Evolutionary conservation across 2,329 filamentous ascomycete species (phyloP), one percentile per base, ranked within the genome.

Genomic region (Venturia aucupariae): DNA sequence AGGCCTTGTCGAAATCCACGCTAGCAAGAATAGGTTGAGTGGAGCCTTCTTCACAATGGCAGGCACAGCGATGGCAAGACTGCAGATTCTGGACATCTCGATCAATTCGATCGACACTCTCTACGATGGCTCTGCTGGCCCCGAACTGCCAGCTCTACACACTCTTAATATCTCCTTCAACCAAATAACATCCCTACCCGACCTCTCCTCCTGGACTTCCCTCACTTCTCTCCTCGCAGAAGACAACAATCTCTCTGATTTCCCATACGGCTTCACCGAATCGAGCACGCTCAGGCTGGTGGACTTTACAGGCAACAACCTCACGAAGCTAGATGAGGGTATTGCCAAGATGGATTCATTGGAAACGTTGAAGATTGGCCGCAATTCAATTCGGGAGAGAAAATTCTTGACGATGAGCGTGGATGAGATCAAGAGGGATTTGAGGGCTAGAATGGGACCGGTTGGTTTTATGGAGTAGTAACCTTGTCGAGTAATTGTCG

Each of bases 331-430:
- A 8, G 90, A 94, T 38, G 82, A 90, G 0, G 86, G 86, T 68
- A 84, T 97, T 65, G 89, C 88, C 5, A 79, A 84, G 32, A 96
- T 97, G 91, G 85, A 90, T 6, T 86, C 77, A 55, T 78, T 99
- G 11, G 82, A 86, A 24, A 87, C 87, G 72, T 82, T 97, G 51
- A 86, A 87, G 4, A 80, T 99, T 39, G 87, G 86, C 54, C 92
- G 91, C n/a, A 99, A 99, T 70, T 94, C 94, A 0, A 78, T 99
- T 17, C 83, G 90, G 17, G 92, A 97, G 72, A 92, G 89, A 72
- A 96, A 92, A 72, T 91, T 94, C 69, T 80, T 92, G 17, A 88
- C 85, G 0, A 90, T 95, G 77, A 83, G 83, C 27, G 92, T 90
- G 0, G 89, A 91, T 17, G 89, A 94, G 63, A 79, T 97, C 67